These are phyloP conservation scores for Cladosporium sp. DNA, from an alignment of 2,329 filamentous ascomycete genomes.

Conservation along the genomic window DNA sequence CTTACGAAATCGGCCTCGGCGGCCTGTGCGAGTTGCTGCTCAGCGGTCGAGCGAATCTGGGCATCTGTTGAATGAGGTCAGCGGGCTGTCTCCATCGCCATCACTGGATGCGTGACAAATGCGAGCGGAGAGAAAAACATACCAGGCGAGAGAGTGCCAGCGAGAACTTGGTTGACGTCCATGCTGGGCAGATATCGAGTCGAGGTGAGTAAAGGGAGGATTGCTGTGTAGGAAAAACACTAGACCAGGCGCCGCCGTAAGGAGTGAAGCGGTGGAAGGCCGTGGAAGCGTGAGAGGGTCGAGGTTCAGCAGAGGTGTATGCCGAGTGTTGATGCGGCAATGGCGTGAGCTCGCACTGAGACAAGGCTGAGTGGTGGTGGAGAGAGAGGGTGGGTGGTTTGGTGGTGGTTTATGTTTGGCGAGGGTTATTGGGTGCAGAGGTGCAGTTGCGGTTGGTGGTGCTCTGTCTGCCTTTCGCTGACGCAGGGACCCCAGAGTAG, in stretches of 20 bases:
- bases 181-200: conserved; percentile 56
- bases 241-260: conserved; percentile 15
- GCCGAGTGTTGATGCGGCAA: background rate
- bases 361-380: conserved; percentile 8
- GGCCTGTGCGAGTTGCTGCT: conserved; percentile 90
- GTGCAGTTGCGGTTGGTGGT: conserved; percentile 9
- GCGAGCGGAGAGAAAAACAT: conserved; percentile 40
- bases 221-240: background rate
- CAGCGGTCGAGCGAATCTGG: conserved; percentile 82
- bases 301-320: background rate
- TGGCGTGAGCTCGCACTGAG: background rate
- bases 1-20: conserved; percentile 94
- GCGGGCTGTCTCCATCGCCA: background rate
- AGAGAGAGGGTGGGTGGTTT: background rate
- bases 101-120: background rate
- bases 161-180: conserved; percentile 97
- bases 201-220: background rate
- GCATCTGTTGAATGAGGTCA: conserved; percentile 65
- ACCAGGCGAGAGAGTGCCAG: conserved; percentile 95
- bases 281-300: background rate
- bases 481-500: conserved; percentile 10
- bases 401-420: background rate
- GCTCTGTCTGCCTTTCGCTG: conserved; percentile 12
- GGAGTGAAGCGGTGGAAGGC: conserved; percentile 12
- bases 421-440: background rate